Conservation (phyloP, 108 stramenopile genomes). For the Nannochloropsis salina region DNA sequence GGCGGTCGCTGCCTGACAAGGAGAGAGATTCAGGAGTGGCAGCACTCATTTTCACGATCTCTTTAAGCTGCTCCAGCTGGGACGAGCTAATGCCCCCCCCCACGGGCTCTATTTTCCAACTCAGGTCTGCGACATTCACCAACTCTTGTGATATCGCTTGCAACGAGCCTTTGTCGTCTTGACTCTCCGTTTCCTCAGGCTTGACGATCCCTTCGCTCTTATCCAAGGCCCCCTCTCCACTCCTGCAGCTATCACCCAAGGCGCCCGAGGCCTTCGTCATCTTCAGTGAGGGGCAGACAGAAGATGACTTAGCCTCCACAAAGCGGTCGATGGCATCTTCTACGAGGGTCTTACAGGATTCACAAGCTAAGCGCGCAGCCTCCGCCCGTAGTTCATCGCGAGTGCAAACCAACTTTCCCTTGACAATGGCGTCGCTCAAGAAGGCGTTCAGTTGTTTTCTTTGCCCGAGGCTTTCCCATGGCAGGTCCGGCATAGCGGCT, state of each 20-base stretch:
- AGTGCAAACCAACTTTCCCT: not conserved
- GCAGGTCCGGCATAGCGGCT: not conserved
- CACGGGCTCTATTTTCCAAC: not conserved
- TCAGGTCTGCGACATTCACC: not conserved
- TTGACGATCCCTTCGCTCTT: not conserved
- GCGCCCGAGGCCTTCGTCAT: not conserved
- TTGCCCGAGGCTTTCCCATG: not conserved
- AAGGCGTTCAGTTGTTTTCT: slow-evolving; percentile 20
- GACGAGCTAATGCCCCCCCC: not conserved
- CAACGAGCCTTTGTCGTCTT: not conserved
- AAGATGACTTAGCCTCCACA: not conserved
- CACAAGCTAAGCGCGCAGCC: not conserved
- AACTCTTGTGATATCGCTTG: not conserved
- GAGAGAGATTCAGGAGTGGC: slow-evolving; percentile 1
- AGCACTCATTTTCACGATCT: not conserved
- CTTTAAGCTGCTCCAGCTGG: not conserved
- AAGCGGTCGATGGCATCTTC: not conserved
- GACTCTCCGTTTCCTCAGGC: not conserved
- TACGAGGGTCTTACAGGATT: not conserved
- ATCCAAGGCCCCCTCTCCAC: not conserved
- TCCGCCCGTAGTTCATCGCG: slow-evolving; percentile 4
- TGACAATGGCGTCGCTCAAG: not conserved
- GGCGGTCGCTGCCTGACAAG: not conserved
- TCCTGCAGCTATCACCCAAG: not conserved
- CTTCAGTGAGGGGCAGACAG: not conserved